These are phyloP conservation scores for Fusarium temperatum DNA, from an alignment of 2,329 filamentous ascomycete species.

Conservation along the genomic window DNA sequence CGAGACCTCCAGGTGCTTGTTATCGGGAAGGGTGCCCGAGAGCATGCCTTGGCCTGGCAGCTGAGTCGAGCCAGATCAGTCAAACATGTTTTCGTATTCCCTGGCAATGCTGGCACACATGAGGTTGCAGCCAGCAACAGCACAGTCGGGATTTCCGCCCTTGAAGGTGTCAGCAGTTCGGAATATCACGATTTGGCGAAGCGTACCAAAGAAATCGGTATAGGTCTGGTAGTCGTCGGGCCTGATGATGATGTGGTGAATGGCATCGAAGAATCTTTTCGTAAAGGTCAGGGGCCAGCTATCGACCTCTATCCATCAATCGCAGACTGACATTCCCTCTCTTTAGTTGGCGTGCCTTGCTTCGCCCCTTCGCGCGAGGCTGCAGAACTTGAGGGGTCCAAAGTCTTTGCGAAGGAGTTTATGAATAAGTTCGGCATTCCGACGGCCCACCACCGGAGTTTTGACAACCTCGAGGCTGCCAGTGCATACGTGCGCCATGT, in stretches of 20 bases:
- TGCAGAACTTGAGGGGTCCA: slow-evolving; percentile 79
- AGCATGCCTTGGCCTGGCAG: slow-evolving; percentile 82
- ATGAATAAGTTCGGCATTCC: slow-evolving; percentile 79
- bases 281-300: background rate
- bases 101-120: slow-evolving; percentile 75
- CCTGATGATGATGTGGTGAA: slow-evolving; percentile 79
- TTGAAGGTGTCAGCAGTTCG: slow-evolving; percentile 54
- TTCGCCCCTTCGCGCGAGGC: slow-evolving; percentile 77
- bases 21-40: slow-evolving; percentile 77
- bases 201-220: slow-evolving; percentile 66
- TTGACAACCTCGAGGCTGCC: slow-evolving; percentile 68
- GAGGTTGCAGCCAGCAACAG: slow-evolving; percentile 37
- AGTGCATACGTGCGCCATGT: slow-evolving; percentile 68
- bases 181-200: slow-evolving; percentile 70
- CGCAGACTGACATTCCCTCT: slow-evolving; percentile 10
- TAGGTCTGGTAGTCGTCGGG: slow-evolving; percentile 77
- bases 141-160: slow-evolving; percentile 66
- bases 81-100: slow-evolving; percentile 62
- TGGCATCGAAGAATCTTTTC: slow-evolving; percentile 76
- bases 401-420: slow-evolving; percentile 82
- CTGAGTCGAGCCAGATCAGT: slow-evolving; percentile 71
- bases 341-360: slow-evolving; percentile 64
- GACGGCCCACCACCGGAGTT: slow-evolving; percentile 77
- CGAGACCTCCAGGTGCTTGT: slow-evolving; percentile 61
- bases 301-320: background rate